Base-by-base conservation (phyloP, 1,284 basidiomycete species). In the Ustilago vetiveriae region DNA sequence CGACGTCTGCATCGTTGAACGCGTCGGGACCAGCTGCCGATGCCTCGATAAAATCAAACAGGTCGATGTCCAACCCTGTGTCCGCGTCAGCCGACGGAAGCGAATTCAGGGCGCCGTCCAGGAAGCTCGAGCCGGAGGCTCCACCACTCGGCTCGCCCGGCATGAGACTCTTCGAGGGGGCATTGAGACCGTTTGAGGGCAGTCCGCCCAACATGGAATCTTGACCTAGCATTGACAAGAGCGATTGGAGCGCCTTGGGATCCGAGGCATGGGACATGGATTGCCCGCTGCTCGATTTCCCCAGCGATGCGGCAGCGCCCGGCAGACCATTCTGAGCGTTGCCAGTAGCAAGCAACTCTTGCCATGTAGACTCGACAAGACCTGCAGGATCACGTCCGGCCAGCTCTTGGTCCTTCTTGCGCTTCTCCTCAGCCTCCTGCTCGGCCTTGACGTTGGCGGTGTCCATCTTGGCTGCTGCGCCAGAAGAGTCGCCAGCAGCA, bases 21-120 rank as follows among this genome's bases (percentile, higher is more conserved):
- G 72, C 59, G 35, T 74, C 68, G 2, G 66, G 73, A 14, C 60
- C 66, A 3, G 65, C 64, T 5, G 66, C 70, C 22, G 72, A 72
- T 3, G 65, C 70, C 44, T 75, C 71, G 55, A 75, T 71, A 33
- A 69, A 74, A 52, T 76, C 74, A 48, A 73, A 73, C 43, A 76
- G 47, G 35, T 71, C 67, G 19, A 74, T 60, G 50, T 74, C 74
- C 37, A 71, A 37, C 13, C 53, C 59, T 17, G 57, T 55, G 27
- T 74, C 74, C 6, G 67, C 56, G n/a, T 75, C 63, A 6, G 64
- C 67, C 21, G 60, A 69, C 6, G 66, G 59, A 35, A 69, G 35
- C 36, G 66, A 59, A 38, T 53, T 59, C 38, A 63, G 23, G 16
- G 43, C 51, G 13, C 58, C 58, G 21, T 59, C 49, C 41, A 69